Percentiles rank a stretch among this genome's conserved stretches.
phyloP scores from a whole-genome alignment of 164 flowering plant species.

The Stephania cephalantha region DNA sequence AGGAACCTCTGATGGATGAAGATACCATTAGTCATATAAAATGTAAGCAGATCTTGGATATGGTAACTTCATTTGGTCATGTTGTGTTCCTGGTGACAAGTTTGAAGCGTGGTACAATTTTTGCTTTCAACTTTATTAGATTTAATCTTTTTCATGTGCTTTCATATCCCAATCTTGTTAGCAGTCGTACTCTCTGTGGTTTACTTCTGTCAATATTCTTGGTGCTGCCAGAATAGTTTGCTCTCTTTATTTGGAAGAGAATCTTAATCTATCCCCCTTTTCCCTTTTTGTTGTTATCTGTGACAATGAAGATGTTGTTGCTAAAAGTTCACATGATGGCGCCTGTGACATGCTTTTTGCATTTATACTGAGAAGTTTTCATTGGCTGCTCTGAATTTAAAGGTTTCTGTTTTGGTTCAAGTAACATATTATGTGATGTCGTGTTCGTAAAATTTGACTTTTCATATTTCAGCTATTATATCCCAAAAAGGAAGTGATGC shows the following conservation, averaged over 20 bases:
- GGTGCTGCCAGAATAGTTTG: neutral
- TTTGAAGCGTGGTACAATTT: neutral
- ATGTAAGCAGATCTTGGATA: constrained; percentile 40
- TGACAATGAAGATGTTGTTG: neutral
- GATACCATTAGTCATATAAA: constrained; percentile 84
- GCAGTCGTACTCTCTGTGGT: neutral
- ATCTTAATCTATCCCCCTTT: neutral
- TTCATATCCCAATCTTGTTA: neutral
- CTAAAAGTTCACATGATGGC: neutral
- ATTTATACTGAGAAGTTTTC: neutral
- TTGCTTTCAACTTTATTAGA: neutral
- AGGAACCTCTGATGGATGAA: constrained; percentile 86
- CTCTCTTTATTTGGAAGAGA: neutral
- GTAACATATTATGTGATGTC: neutral
- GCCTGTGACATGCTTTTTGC: neutral
- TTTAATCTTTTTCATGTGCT: neutral
- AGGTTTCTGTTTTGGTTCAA: neutral
- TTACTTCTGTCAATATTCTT: neutral
- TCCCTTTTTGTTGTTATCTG: neutral
- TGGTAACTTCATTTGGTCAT: neutral
- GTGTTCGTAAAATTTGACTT: neutral
- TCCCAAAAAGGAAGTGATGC: constrained; percentile 90
- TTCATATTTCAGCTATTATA: constrained; percentile 65
- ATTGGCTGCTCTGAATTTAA: neutral
- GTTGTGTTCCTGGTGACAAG: neutral